A percentile compares a stretch with the other conserved stretches of the same genome.
Evolutionary conservation across 2,329 filamentous ascomycete species (phyloP).

Genomic region (Neofusicoccum laricinum): DNA sequence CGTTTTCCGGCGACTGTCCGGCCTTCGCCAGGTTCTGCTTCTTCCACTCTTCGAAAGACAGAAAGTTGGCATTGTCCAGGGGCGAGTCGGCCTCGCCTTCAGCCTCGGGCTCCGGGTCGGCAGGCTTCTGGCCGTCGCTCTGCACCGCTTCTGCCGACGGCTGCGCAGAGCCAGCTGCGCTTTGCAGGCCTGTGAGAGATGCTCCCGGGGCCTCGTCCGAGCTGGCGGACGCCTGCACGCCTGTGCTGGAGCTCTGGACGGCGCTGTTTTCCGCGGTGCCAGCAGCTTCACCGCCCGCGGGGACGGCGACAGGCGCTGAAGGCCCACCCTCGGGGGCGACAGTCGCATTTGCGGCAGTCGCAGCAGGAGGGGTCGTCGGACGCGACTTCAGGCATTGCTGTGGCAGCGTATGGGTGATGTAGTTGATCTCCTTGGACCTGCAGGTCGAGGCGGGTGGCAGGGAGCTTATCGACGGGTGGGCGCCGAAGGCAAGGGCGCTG

Average conservation of each 20-base stretch:
- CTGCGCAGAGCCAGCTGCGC: conserved; percentile 6
- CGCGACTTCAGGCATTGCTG: conserved; percentile 71
- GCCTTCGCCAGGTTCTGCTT: conserved; percentile 83
- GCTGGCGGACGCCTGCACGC: background rate
- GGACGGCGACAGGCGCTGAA: background rate
- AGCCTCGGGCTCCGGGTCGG: conserved; percentile 25
- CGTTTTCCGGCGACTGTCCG: conserved; percentile 72
- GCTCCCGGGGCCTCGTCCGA: background rate
- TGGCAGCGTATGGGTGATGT: conserved; percentile 74
- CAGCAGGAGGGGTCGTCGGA: conserved; percentile 39
- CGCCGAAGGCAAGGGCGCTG: conserved; percentile 18
- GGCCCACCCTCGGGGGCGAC: background rate
- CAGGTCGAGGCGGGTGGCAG: conserved; percentile 34
- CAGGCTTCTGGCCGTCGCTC: background rate
- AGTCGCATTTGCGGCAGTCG: background rate
- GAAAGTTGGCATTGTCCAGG: conserved; percentile 75
- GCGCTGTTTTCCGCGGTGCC: conserved; percentile 13
- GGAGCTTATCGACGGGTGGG: conserved; percentile 13
- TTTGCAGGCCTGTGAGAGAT: background rate
- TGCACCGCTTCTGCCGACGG: conserved; percentile 9
- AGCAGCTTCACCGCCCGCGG: background rate
- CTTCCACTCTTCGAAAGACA: conserved; percentile 99
- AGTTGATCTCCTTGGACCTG: conserved; percentile 67
- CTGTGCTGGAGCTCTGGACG: conserved; percentile 9
- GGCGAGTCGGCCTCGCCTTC: conserved; percentile 63